Base-by-base conservation (phyloP, 192 early-diverging fungal genomes). In the Podila epicladia region DNA sequence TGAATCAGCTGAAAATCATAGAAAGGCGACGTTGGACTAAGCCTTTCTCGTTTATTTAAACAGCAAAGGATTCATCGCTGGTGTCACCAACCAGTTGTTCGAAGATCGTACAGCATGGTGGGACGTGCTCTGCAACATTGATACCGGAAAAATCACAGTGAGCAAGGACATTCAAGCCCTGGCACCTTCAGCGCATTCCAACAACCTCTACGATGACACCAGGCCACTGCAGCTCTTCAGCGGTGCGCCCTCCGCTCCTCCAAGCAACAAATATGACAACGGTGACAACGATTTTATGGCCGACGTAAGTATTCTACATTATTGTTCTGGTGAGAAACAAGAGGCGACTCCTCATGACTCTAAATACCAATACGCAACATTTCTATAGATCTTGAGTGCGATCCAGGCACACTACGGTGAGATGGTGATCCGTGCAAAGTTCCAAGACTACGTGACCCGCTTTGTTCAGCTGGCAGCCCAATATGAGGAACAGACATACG, bases 111-210 rank as follows among this genome's bases (percentile, higher is more conserved):
- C 93, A 15, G 85, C 90, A 61, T 96, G 96, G 95, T 98, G 96
- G 96, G 97, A 98, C 87, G 87, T 98, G n/a, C 86, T 97, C 22
- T 97, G 93, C 82, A 96, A 98, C 77, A 94, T 98, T 68, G 94
- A 93, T 70, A 95, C 96, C 2, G 95, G 95, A 60, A 95, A 93
- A 72, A 96, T 98, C 62, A 95, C 92, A n/a, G 93, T 98, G 50
- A 96, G 95, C 74, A 94, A 93, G 48, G 88, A 90, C 50, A 85
- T 90, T 35, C 62, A 69, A 9, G 65, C 83, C 15, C 51, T 67
- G 37, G 33, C 75, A 26, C 57, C 32, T 60, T 49, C 33, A 53
- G 32, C 31, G 26, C 50, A 35, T 22, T 20, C 65, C 12, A n/a
- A 64, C 15, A 72, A 71, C 19, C 66, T 71, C 20, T 73, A 65